A percentile compares a stretch with the other conserved stretches of the same genome.
phyloP scores from a whole-genome alignment of 192 early-diverging fungal species.

The Coemansia sp. region DNA sequence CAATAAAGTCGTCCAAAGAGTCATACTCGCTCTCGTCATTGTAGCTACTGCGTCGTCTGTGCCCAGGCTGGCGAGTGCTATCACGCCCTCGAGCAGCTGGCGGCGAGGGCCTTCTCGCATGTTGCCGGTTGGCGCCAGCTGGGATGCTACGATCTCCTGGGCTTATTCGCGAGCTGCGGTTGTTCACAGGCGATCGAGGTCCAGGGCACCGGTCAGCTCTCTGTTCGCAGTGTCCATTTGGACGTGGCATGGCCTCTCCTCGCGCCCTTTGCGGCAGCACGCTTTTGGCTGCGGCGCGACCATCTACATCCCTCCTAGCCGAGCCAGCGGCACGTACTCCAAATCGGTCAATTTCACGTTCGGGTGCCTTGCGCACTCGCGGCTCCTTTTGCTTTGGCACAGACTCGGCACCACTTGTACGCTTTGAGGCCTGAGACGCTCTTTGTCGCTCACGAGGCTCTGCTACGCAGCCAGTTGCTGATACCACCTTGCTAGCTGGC shows the following conservation, averaged over 20 bases:
- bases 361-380: constrained; percentile 12
- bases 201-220: background rate
- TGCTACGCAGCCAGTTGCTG: background rate
- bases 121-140: background rate
- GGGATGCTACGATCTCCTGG: background rate
- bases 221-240: background rate
- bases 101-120: background rate
- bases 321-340: constrained; percentile 17
- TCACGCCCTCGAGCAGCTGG: background rate
- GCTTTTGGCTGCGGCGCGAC: background rate
- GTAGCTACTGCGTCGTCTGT: constrained; percentile 1
- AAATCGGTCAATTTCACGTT: constrained; percentile 48
- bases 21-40: constrained; percentile 43
- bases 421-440: background rate
- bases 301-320: background rate
- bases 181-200: background rate
- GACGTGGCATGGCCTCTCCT: background rate
- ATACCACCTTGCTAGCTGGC: background rate
- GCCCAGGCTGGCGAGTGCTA: background rate
- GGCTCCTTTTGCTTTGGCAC: constrained; percentile 3
- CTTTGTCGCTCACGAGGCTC: background rate
- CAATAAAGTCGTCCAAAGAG: constrained; percentile 53
- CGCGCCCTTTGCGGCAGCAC: background rate
- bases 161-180: background rate
- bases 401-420: background rate